Percentiles rank a stretch among this genome's conserved stretches.
Conservation (phyloP, 257 asterid species). For the Ajuga chamaepitys region DNA sequence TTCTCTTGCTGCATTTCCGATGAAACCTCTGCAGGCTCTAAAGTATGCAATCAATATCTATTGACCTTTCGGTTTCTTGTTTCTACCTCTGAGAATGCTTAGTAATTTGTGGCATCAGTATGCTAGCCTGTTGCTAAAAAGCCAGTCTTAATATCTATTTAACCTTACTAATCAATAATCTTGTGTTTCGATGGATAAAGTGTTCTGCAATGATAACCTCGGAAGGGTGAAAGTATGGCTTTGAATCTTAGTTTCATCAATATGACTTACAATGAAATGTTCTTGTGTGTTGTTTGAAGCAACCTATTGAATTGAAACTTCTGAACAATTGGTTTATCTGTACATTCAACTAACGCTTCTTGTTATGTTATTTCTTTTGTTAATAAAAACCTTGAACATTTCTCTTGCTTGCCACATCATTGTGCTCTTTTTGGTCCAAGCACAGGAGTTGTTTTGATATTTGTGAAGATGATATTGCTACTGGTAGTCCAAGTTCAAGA, state of each 20-base stretch:
- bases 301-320: not conserved
- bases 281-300: not conserved
- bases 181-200: not conserved
- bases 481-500: constrained; percentile 58
- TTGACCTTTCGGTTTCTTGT: constrained; percentile 14
- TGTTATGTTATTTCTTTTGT: not conserved
- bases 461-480: constrained; percentile 55
- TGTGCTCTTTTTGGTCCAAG: not conserved
- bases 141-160: not conserved
- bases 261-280: not conserved
- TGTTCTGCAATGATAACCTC: not conserved
- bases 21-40: constrained; percentile 85
- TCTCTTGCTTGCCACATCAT: not conserved
- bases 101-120: constrained; percentile 1
- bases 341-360: not conserved
- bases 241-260: not conserved
- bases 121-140: not conserved
- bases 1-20: constrained; percentile 80
- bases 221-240: not conserved
- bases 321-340: not conserved
- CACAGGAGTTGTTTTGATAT: constrained; percentile 89
- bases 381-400: constrained; percentile 1
- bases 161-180: not conserved
- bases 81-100: constrained; percentile 10
- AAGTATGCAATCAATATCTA: constrained; percentile 41